These are phyloP conservation scores for Picea abies DNA, from an alignment of 83 land plant genomes.

Conservation along the genomic window DNA sequence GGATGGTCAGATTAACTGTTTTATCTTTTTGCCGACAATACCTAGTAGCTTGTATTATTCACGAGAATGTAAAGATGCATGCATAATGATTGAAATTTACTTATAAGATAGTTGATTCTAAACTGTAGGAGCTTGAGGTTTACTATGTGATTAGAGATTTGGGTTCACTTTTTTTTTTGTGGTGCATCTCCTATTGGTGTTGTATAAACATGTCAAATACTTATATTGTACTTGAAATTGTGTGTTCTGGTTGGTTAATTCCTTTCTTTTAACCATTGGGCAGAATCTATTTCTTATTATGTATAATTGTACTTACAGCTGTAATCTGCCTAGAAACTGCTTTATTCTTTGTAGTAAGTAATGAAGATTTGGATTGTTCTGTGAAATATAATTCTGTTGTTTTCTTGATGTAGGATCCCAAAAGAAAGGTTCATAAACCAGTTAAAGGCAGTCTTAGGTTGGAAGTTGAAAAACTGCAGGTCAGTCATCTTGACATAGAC, in stretches of 20 bases:
- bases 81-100: neutral
- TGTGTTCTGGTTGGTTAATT: neutral
- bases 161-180: neutral
- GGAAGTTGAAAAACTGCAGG: slow-evolving; percentile 86
- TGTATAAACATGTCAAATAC: neutral
- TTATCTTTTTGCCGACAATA: too few species aligned
- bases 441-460: slow-evolving; percentile 85
- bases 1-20: too few species aligned
- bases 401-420: slow-evolving; percentile 73
- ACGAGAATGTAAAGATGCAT: neutral
- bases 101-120: neutral
- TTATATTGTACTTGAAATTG: neutral
- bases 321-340: neutral
- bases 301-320: neutral
- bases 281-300: neutral
- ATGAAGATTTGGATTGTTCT: slow-evolving; percentile 45
- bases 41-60: too few species aligned
- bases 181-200: neutral
- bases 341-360: neutral
- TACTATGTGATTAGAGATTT: neutral
- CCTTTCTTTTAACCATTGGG: too few species aligned
- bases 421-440: slow-evolving; percentile 90
- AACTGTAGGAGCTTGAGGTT: neutral
- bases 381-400: neutral
- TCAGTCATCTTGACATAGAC: slow-evolving; percentile 49